A percentile compares a stretch with the other conserved stretches of the same genome.
Conservation (phyloP, 2,329 filamentous ascomycete genomes). For the Phialophora chinensis region DNA sequence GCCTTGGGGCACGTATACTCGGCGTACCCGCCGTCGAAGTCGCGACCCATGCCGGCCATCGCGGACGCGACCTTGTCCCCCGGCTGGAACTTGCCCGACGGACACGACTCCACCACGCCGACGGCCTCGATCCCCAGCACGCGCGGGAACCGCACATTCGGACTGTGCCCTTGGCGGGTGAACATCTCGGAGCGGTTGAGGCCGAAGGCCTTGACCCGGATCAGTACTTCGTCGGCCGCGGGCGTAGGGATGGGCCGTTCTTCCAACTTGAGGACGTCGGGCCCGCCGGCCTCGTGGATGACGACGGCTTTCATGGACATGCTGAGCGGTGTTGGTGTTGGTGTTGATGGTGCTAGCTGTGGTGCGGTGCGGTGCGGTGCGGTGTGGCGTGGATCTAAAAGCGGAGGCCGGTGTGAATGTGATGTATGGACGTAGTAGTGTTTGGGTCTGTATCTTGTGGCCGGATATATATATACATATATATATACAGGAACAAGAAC, state of each 20-base stretch:
- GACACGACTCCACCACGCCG: constrained; percentile 49
- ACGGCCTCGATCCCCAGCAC: constrained; percentile 57
- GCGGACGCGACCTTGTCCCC: constrained; percentile 54
- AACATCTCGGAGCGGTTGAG: constrained; percentile 56
- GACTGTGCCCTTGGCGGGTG: constrained; percentile 54
- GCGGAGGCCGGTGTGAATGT: not conserved
- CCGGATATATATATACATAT: not conserved
- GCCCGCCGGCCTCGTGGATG: constrained; percentile 48
- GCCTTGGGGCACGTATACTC: constrained; percentile 56
- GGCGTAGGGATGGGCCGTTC: constrained; percentile 49
- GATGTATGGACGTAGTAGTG: not conserved
- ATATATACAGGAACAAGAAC: not conserved
- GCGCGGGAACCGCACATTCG: constrained; percentile 50
- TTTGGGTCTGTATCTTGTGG: not conserved
- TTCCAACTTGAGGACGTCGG: constrained; percentile 50
- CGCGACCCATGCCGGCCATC: constrained; percentile 57
- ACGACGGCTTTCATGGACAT: constrained; percentile 53
- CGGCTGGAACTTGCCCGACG: constrained; percentile 44
- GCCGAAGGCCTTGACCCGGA: constrained; percentile 54
- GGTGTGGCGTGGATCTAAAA: not conserved
- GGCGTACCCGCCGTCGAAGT: constrained; percentile 57
- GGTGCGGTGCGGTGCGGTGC: not conserved
- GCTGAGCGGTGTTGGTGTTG: constrained; percentile 17
- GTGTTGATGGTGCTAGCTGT: not conserved
- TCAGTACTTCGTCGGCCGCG: constrained; percentile 48